A percentile compares a stretch with the other conserved stretches of the same genome.
These are phyloP conservation scores for Yarrowia phangngaensis DNA, from an alignment of 805 yeast genomes.

Conservation along the genomic window DNA sequence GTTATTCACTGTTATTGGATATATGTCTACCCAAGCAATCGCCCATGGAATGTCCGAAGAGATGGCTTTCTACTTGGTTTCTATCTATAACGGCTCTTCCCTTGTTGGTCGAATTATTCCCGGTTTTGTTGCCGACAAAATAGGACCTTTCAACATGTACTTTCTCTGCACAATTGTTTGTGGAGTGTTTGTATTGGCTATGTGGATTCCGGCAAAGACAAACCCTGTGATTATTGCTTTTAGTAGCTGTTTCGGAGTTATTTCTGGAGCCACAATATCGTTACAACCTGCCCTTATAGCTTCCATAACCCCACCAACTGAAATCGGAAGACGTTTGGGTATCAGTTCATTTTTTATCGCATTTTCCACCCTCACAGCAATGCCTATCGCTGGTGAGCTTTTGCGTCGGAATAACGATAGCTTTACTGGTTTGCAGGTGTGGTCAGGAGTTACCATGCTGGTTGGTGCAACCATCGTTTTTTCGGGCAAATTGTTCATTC, in stretches of 20 bases:
- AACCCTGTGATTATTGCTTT: conserved; percentile 48
- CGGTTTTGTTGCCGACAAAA: conserved; percentile 51
- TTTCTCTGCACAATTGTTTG: conserved; percentile 45
- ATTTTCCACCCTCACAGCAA: conserved; percentile 40
- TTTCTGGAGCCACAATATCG: conserved; percentile 58
- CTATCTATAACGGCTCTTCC: conserved; percentile 49
- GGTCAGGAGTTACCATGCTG: too few relatives aligned
- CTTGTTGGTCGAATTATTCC: conserved; percentile 55
- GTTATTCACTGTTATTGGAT: conserved; percentile 50
- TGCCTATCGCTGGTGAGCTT: conserved; percentile 41
- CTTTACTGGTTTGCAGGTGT: too few relatives aligned
- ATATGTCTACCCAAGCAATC: conserved; percentile 53
- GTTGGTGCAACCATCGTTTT: too few relatives aligned
- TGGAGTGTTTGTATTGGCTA: conserved; percentile 46
- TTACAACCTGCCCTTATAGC: conserved; percentile 66
- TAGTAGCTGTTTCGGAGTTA: conserved; percentile 54
- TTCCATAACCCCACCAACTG: conserved; percentile 54
- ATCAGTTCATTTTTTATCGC: conserved; percentile 51
- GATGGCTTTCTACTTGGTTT: conserved; percentile 43
- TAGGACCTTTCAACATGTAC: conserved; percentile 59
- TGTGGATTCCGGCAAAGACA: conserved; percentile 55
- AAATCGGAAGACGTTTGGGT: conserved; percentile 67
- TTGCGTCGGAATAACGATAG: too few relatives aligned
- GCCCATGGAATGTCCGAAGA: conserved; percentile 30
- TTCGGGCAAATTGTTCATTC: too few relatives aligned